These are phyloP conservation scores for Corynespora cassiicola DNA, from an alignment of 2,329 filamentous ascomycete species.

Conservation along the genomic window DNA sequence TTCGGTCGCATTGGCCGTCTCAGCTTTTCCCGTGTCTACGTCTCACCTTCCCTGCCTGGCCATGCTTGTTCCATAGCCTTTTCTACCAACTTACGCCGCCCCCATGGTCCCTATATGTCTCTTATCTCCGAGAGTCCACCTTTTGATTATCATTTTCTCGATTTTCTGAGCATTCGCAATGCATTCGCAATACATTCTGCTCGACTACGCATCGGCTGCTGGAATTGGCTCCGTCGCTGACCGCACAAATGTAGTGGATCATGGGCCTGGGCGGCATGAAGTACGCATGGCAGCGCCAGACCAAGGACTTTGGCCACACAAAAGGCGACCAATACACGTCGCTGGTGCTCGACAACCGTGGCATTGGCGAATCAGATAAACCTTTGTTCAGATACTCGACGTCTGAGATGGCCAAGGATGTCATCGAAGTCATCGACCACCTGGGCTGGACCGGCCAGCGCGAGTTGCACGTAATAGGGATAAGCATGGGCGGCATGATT, in stretches of 20 bases:
- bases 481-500: constrained; percentile 92
- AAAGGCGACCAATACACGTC: constrained; percentile 72
- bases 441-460: constrained; percentile 70
- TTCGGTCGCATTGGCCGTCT: constrained; percentile 45
- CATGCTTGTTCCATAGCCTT: constrained; percentile 25
- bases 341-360: constrained; percentile 83
- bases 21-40: constrained; percentile 27
- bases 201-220: no score
- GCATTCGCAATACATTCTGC: no score
- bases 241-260: constrained; percentile 68
- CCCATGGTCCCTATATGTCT: no score
- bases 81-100: no score
- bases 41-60: constrained; percentile 31
- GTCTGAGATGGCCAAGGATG: constrained; percentile 81
- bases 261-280: constrained; percentile 78
- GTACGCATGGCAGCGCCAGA: constrained; percentile 82
- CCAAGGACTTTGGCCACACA: constrained; percentile 79
- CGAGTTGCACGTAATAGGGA: constrained; percentile 73
- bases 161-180: no score
- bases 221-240: no score
- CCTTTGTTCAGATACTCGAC: constrained; percentile 81
- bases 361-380: constrained; percentile 81
- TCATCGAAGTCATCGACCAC: constrained; percentile 72
- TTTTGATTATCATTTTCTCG: no score
- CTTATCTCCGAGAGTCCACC: no score